Evolutionary conservation across 2,329 filamentous ascomycete genomes (phyloP).

Genomic region (Rugonectria rugulosa): DNA sequence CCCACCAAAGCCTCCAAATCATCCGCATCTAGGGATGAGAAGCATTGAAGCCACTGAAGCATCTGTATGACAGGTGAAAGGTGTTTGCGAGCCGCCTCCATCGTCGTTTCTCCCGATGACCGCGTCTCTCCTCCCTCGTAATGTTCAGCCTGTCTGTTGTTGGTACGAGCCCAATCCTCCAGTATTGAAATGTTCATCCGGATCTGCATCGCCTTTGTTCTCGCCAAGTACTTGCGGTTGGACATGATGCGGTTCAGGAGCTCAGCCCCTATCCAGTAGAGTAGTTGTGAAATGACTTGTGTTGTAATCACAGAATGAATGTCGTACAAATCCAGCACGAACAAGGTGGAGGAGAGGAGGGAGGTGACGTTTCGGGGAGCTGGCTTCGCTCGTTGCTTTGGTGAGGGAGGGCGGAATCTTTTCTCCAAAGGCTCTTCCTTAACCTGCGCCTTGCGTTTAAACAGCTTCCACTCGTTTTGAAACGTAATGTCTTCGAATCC

Average conservation of each 20-base stretch:
- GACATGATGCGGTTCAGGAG: conserved; percentile 98
- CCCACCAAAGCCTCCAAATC: conserved; percentile 88
- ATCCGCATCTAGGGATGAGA: conserved; percentile 86
- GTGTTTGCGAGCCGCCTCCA: conserved; percentile 84
- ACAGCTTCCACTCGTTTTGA: conserved; percentile 98
- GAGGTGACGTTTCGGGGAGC: conserved; percentile 96
- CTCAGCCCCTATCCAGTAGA: conserved; percentile 96
- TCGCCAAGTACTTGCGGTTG: conserved; percentile 89
- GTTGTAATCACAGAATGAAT: conserved; percentile 96
- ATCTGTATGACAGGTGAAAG: conserved; percentile 91
- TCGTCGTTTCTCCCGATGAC: conserved; percentile 83
- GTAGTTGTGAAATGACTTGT: conserved; percentile 88
- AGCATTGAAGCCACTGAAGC: conserved; percentile 96
- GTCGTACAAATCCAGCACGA: conserved; percentile 98
- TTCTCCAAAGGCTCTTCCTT: conserved; percentile 93
- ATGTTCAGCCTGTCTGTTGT: conserved; percentile 94
- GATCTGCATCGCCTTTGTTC: conserved; percentile 99
- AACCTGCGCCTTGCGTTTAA: conserved; percentile 88
- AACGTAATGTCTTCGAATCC: conserved; percentile 97
- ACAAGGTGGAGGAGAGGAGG: conserved; percentile 91
- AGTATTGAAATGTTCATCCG: conserved; percentile 97
- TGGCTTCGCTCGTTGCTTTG: conserved; percentile 89
- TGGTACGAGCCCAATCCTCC: conserved; percentile 94
- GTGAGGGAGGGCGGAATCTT: conserved; percentile 89
- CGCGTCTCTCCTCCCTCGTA: conserved; percentile 91